These are phyloP conservation scores for Warburgia ugandensis DNA, from an alignment of 164 flowering plant genomes.

Conservation along the genomic window DNA sequence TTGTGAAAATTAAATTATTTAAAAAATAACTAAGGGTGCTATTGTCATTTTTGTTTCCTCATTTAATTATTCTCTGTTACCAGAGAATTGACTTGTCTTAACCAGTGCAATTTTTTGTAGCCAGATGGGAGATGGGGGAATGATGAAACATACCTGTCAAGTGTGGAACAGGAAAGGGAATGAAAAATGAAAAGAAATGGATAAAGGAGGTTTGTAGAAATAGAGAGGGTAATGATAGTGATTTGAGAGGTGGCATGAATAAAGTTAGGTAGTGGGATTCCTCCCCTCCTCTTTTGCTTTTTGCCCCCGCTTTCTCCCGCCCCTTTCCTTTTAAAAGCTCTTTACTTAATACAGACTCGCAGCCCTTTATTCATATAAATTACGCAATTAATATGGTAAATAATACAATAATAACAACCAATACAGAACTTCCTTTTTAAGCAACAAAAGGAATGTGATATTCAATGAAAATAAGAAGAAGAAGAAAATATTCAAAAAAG, in stretches of 20 bases:
- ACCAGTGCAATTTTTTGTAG: no score
- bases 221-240: conserved; percentile 7
- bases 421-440: background rate
- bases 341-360: background rate
- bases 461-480: no score
- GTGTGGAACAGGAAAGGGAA: conserved; percentile 7
- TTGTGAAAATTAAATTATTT: no score
- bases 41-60: no score
- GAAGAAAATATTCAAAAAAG: no score
- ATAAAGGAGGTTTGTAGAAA: background rate
- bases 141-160: conserved; percentile 11
- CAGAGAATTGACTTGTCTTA: no score
- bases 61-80: no score
- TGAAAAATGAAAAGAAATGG: conserved; percentile 3
- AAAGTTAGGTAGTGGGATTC: conserved; percentile 14
- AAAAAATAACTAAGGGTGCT: no score
- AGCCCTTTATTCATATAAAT: background rate
- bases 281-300: conserved; percentile 7
- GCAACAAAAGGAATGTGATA: background rate
- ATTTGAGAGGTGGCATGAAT: conserved; percentile 11
- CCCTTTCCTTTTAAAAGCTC: conserved; percentile 2
- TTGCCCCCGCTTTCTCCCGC: conserved; percentile 7
- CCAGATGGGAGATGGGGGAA: background rate
- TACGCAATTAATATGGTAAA: background rate
- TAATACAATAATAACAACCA: background rate